Conservation (phyloP, 176 grass and related monocot species). For the barley (Hordeum vulgare) region DNA sequence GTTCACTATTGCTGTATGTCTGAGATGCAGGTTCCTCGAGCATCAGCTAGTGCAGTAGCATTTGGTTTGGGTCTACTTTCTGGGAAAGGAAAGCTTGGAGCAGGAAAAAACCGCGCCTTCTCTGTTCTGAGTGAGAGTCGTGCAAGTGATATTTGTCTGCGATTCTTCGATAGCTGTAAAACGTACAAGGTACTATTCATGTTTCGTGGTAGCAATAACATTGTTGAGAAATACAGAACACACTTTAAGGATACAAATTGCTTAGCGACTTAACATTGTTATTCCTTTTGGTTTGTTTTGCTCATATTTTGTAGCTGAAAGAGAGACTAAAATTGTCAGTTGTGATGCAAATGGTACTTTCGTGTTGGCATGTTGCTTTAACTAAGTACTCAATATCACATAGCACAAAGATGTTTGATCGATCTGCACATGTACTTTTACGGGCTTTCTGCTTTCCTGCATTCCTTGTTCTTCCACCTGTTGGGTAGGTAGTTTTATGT, state of each 20-base stretch:
- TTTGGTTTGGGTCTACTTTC: constrained; percentile 89
- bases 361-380: neutral
- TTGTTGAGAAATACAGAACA: neutral
- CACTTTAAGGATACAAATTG: neutral
- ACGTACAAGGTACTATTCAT: constrained; percentile 88
- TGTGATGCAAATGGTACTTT: neutral
- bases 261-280: neutral
- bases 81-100: constrained; percentile 87
- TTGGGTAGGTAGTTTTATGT: neutral
- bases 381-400: neutral
- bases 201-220: constrained; percentile 2
- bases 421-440: neutral
- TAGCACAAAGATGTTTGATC: neutral
- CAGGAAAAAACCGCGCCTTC: constrained; percentile 68
- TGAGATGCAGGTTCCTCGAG: constrained; percentile 69
- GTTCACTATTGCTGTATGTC: neutral
- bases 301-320: neutral
- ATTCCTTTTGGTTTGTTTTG: neutral
- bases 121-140: constrained; percentile 89
- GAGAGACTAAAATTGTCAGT: neutral
- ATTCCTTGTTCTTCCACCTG: neutral
- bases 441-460: neutral
- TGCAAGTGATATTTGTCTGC: constrained; percentile 91
- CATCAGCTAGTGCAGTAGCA: constrained; percentile 93
- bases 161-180: constrained; percentile 76